Conservation (phyloP, 2,329 filamentous ascomycete genomes). For the Aspergillus puulaauensis region DNA sequence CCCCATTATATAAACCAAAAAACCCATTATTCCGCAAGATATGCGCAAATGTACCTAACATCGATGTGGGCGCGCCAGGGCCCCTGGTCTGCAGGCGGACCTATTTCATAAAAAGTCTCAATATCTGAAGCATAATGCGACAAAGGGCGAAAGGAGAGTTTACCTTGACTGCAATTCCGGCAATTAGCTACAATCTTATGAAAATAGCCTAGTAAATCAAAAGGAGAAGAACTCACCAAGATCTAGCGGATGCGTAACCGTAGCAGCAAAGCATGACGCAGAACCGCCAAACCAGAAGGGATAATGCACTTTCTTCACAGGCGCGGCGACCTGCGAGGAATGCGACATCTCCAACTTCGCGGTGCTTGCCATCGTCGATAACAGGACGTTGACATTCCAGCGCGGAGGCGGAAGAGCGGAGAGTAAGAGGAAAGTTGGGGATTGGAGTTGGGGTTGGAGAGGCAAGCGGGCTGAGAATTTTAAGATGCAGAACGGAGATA, state of each 20-base stretch:
- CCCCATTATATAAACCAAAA: constrained; percentile 81
- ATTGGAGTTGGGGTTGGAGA: constrained; percentile 15
- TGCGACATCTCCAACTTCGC: constrained; percentile 32
- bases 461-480: constrained; percentile 3
- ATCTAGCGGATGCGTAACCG: constrained; percentile 90
- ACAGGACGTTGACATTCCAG: constrained; percentile 23
- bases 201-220: neutral
- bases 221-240: constrained; percentile 61
- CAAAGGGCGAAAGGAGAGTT: constrained; percentile 2
- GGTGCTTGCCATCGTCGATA: constrained; percentile 34
- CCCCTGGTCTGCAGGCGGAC: constrained; percentile 85
- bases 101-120: constrained; percentile 42
- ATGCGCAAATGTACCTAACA: constrained; percentile 82
- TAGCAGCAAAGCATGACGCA: constrained; percentile 86
- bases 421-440: constrained; percentile 16
- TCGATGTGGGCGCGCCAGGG: constrained; percentile 72
- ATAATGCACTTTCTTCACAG: constrained; percentile 54
- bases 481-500: constrained; percentile 25
- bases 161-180: constrained; percentile 55
- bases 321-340: constrained; percentile 21
- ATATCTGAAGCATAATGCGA: constrained; percentile 2
- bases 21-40: constrained; percentile 74
- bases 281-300: constrained; percentile 97
- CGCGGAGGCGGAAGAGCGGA: constrained; percentile 11
- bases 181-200: constrained; percentile 20